Conservation (phyloP, 2,329 filamentous ascomycete genomes). For the Cladosporium velox region DNA sequence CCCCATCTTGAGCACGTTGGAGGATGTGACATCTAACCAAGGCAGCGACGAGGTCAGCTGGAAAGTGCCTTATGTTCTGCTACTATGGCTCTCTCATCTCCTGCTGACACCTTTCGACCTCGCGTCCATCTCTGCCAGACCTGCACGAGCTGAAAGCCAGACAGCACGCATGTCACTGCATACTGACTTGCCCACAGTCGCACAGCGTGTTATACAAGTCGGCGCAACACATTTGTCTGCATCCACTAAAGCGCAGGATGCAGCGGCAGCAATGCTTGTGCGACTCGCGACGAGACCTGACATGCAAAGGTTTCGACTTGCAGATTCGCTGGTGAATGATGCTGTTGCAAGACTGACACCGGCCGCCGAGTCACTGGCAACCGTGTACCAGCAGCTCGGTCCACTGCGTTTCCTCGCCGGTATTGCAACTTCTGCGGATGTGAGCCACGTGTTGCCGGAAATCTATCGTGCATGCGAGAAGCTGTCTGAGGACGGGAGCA, state of each 20-base stretch:
- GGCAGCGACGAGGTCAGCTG: constrained; percentile 49
- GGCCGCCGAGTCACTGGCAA: constrained; percentile 34
- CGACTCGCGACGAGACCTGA: constrained; percentile 80
- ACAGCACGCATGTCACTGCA: constrained; percentile 48
- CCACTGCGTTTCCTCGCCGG: constrained; percentile 77
- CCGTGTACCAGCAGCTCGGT: constrained; percentile 75
- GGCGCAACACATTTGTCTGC: constrained; percentile 70
- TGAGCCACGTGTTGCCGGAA: constrained; percentile 64
- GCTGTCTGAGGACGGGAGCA: constrained; percentile 57
- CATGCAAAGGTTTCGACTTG: constrained; percentile 76
- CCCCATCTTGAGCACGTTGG: constrained; percentile 62
- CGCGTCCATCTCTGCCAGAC: constrained; percentile 68
- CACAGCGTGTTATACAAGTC: constrained; percentile 68
- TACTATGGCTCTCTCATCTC: constrained; percentile 71
- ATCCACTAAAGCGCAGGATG: constrained; percentile 84
- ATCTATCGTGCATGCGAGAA: constrained; percentile 68
- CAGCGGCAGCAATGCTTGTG: constrained; percentile 80
- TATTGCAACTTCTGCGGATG: constrained; percentile 69
- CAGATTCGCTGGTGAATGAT: constrained; percentile 70
- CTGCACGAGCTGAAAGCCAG: not conserved
- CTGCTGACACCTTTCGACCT: constrained; percentile 81
- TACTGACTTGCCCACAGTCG: constrained; percentile 65
- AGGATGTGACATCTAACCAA: constrained; percentile 22
- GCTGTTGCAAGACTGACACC: constrained; percentile 60
- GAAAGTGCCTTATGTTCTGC: constrained; percentile 84